Conservation (phyloP, 345 rosid genomes). For the Populus pruinosa region DNA sequence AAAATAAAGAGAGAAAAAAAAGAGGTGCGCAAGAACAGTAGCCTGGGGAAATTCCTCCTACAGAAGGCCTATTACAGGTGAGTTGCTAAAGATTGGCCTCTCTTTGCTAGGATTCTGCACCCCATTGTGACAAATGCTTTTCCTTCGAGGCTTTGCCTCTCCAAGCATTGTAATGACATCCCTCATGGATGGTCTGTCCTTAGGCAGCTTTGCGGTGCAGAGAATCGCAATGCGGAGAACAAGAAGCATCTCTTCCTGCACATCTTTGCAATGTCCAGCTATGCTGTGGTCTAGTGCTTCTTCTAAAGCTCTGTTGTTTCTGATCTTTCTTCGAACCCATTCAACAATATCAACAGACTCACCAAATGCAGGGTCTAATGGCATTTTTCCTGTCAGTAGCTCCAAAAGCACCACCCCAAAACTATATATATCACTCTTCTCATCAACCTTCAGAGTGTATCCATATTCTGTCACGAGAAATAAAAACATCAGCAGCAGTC, state of each 20-base stretch:
- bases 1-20: neutral
- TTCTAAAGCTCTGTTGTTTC: conserved; percentile 45
- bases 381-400: conserved; percentile 75
- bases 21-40: neutral
- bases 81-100: conserved; percentile 50
- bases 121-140: conserved; percentile 55
- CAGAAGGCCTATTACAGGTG: conserved; percentile 54
- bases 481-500: conserved; percentile 45
- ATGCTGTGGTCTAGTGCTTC: conserved; percentile 64
- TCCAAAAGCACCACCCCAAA: conserved; percentile 75
- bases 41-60: conserved; percentile 20
- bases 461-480: conserved; percentile 60
- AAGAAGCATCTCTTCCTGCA: conserved; percentile 80
- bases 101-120: conserved; percentile 40
- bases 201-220: conserved; percentile 75
- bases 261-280: conserved; percentile 71
- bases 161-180: conserved; percentile 78
- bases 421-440: conserved; percentile 88
- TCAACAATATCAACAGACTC: conserved; percentile 67
- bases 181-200: conserved; percentile 83
- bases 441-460: conserved; percentile 76
- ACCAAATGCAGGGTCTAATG: conserved; percentile 72
- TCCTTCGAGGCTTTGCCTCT: conserved; percentile 83
- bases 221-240: conserved; percentile 68
- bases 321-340: conserved; percentile 57